Base-by-base conservation (phyloP, 2,329 filamentous ascomycete species). In the Daldinia eschscholtzii region DNA sequence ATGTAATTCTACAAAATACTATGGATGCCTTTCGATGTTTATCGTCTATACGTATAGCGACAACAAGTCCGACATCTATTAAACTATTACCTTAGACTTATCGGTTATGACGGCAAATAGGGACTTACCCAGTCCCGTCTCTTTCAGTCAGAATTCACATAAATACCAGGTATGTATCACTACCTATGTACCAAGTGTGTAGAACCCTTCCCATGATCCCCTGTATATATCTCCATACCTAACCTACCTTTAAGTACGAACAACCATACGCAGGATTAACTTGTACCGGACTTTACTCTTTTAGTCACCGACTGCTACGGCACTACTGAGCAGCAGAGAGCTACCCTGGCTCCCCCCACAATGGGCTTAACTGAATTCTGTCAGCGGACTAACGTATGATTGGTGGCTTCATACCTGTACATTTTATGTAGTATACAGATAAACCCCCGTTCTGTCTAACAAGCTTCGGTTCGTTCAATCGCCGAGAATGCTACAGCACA, bases 401-500 rank as follows among this genome's bases (percentile, higher is more conserved):
- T 74, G 71, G 72, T 57, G 57, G 52, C 52, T 55, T 55, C 52
- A 55, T 39, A 26, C 26, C 12, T 57, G 42, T 48, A 26, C 44
- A 53, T 37, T 23, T 62, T 20, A 48, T 39, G 57, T 48, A 65
- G 5, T 61, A 39, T 52, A 61, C 64, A 62, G 68, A 60, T 41
- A 52, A 63, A 53, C 37, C 63, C 64, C 66, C 55, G 44, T 46
- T 44, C 58, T 58, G 60, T 65, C 64, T 39, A 58, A 60, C 57
- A 60, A 55, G 37, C 68, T 69, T 76, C 75, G 75, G 75, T 65
- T 74, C 63, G 70, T 73, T 74, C 72, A 61, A 72, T 70, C 68
- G 73, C 74, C 72, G 73, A 75, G 42, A 64, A 63, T 61, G 57
- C 57, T n/a, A 65, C 64, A 68, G 37, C 61, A 39, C 58, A 70